These are phyloP conservation scores for Lactarius hatsudake DNA, from an alignment of 768 basidiomycete species.

Conservation along the genomic window DNA sequence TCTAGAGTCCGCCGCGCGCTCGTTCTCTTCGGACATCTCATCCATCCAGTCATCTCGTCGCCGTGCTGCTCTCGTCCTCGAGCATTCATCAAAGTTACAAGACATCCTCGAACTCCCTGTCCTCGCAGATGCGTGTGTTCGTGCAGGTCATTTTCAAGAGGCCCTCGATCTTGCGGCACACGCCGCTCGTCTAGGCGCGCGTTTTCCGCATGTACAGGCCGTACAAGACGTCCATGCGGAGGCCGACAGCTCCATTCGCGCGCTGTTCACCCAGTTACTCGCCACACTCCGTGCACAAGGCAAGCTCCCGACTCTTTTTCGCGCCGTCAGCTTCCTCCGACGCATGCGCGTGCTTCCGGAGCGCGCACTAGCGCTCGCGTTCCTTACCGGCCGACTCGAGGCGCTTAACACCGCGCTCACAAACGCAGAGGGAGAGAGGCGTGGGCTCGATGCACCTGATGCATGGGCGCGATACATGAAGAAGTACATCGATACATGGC, in stretches of 20 bases:
- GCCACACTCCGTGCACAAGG: constrained; percentile 77
- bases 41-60: constrained; percentile 69
- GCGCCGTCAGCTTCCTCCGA: constrained; percentile 82
- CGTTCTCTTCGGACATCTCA: constrained; percentile 73
- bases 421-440: constrained; percentile 42
- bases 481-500: constrained; percentile 85
- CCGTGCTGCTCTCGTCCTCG: constrained; percentile 81
- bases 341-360: constrained; percentile 75
- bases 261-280: constrained; percentile 75
- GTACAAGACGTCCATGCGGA: constrained; percentile 63
- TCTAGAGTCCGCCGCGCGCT: constrained; percentile 67
- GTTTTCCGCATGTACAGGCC: constrained; percentile 46
- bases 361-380: constrained; percentile 78
- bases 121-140: constrained; percentile 89
- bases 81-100: constrained; percentile 90
- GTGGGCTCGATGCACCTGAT: constrained; percentile 46
- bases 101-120: constrained; percentile 89
- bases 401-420: constrained; percentile 60
- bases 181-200: constrained; percentile 45
- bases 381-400: constrained; percentile 68
- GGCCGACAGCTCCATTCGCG: constrained; percentile 61
- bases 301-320: constrained; percentile 88
- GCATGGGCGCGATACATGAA: constrained; percentile 78
- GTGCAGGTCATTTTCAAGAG: constrained; percentile 90
- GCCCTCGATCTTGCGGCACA: constrained; percentile 83